Evolutionary conservation across 176 grass and related monocot genomes (phyloP), one percentile per base, ranked within the genome.

Genomic region (Eleusine coracana): DNA sequence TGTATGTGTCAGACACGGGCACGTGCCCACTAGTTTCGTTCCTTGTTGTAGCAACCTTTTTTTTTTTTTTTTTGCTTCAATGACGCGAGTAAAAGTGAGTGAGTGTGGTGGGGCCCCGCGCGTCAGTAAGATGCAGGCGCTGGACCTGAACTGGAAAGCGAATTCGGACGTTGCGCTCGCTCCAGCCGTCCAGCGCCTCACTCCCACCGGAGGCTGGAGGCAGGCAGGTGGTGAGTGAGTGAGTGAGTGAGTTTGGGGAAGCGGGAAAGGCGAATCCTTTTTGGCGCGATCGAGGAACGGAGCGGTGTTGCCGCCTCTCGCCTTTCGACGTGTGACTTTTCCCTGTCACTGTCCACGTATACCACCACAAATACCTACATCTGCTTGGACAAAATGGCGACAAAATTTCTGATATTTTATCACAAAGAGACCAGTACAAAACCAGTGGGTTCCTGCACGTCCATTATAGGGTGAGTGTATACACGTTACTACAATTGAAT

Each of bases 81-180:
- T 15, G 27, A 23, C 1, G n/a, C 5, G 55, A n/a, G 17, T 59
- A 11, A 46, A 46, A 25, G 79, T 56, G 23, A 51, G 54, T 12
- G 55, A 18, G 62, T 28, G 65, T 25, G 37, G 76, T 44, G 67
- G 75, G 84, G 34, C n/a, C 71, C 65, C 5, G 3, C 2, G 59
- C 38, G 75, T 58, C 60, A 74, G 77, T 17, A 28, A 51, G 7
- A 9, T 13, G n/a, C 65, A 42, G 69, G 83, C 44, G 83, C 44
- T 66, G 77, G 71, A 29, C 7, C 29, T 40, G 48, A 78, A 60
- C 68, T 40, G 87, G 71, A 85, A 89, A 85, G 87, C 55, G 29
- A 5, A 21, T 34, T n/a, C n/a, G n/a, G n/a, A n/a, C n/a, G n/a
- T n/a, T n/a, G 25, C 21, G 68, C 66, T 87, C 9, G 62, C 56